Percentiles rank a stretch among this genome's conserved stretches.
phyloP scores from a whole-genome alignment of 2,329 filamentous ascomycete genomes.

The Lasiodiplodia theobromae region DNA sequence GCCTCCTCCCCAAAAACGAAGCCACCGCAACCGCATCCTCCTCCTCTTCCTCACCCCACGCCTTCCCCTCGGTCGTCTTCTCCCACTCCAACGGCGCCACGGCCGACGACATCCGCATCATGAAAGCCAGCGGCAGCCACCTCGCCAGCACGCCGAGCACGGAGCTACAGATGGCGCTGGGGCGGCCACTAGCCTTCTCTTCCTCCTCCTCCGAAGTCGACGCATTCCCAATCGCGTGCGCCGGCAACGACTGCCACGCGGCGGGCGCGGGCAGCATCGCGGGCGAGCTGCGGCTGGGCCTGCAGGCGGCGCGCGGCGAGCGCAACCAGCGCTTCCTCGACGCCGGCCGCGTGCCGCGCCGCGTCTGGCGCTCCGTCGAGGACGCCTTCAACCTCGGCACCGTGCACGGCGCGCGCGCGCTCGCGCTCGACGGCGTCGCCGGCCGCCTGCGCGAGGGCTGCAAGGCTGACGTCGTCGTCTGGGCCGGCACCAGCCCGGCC shows the following conservation, averaged over 20 bases:
- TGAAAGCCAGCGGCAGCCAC: constrained; percentile 44
- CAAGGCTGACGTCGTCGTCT: constrained; percentile 58
- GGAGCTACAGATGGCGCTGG: constrained; percentile 58
- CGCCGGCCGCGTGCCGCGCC: constrained; percentile 53
- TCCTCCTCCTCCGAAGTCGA: constrained; percentile 55
- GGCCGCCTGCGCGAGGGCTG: constrained; percentile 57
- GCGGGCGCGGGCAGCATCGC: constrained; percentile 56
- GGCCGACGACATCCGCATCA: constrained; percentile 44
- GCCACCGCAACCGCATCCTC: no score
- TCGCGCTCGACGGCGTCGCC: constrained; percentile 51
- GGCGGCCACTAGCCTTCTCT: constrained; percentile 48
- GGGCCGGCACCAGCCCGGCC: constrained; percentile 50
- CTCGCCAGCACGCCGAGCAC: constrained; percentile 58
- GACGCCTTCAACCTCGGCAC: constrained; percentile 60
- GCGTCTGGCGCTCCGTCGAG: constrained; percentile 55
- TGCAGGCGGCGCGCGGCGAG: constrained; percentile 52
- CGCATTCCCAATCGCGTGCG: constrained; percentile 39
- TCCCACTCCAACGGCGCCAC: constrained; percentile 49
- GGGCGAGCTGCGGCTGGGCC: constrained; percentile 48
- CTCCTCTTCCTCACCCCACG: no score
- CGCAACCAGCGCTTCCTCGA: constrained; percentile 52
- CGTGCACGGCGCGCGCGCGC: constrained; percentile 54
- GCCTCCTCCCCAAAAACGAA: constrained; percentile 40
- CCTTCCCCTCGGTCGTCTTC: constrained; percentile 43
- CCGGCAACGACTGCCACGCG: constrained; percentile 64